Evolutionary conservation across 371 early-diverging fungal genomes (phyloP), one percentile per base, ranked within the genome.

Genomic region (Blakeslea trispora): DNA sequence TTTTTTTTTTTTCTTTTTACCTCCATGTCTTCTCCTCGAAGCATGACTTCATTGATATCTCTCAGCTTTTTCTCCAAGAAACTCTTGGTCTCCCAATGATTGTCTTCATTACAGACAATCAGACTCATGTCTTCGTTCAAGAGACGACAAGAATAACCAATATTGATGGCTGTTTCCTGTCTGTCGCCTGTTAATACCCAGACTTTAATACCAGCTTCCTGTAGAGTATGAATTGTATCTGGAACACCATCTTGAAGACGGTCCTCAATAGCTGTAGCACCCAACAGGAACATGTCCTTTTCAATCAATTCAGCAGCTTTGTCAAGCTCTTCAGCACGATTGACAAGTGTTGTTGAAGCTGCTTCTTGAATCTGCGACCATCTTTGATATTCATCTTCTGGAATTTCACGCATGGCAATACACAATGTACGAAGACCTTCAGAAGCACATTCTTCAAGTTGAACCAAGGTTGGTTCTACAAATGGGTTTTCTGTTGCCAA

Each of bases 221-320:
- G 91, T 47, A 99, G 76, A n/a, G 92, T 92, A 64, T 91, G 86
- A 55, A 99, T 96, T 0, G 99, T 96, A 57, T 96, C 94, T 6
- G 96, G 95, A 1, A 98, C 99, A 55, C 95, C 95, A 55, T 98
- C 98, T 81, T 99, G 99, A 9, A 99, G 77, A 69, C 91, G 91
- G 73, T 99, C 99, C 78, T 99, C 99, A 65, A 99, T 98, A 14
- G 98, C 99, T 4, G 99, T 97, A 0, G 97, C 95, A 10, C 99
- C 99, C 24, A 99, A 63, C 55, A 96, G 75, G 42, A 90, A 87
- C 64, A 98, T 61, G 53, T 96, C 86, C 63, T 91, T 88, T 64
- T 98, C 99, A 60, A 98, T 97, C 74, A 94, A 65, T 63, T 97
- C 98, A 0, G 95, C 96, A 8, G 92, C 96, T 62, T 86, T 86